These are phyloP conservation scores for Hygrocybe coccinea DNA, from an alignment of 768 basidiomycete genomes.

Conservation along the genomic window DNA sequence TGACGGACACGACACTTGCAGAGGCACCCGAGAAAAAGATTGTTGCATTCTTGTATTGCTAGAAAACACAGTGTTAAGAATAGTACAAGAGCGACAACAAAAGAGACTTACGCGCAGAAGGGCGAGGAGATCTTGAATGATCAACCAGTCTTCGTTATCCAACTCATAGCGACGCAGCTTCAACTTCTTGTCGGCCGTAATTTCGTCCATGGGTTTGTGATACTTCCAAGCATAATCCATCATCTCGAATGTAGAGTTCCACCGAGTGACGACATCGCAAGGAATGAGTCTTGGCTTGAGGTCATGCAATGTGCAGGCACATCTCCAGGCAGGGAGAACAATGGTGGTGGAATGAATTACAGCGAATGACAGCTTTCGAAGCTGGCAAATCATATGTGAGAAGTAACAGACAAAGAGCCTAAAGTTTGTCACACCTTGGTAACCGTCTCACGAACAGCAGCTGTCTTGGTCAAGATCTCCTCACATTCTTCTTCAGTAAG, in stretches of 20 bases:
- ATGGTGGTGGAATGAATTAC: constrained; percentile 28
- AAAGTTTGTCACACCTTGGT: constrained; percentile 8
- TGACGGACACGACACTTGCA: constrained; percentile 23
- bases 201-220: constrained; percentile 13
- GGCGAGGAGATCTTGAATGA: constrained; percentile 18
- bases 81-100: background rate
- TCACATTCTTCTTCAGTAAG: constrained; percentile 1
- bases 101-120: constrained; percentile 19
- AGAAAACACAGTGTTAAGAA: no score
- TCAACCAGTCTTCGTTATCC: constrained; percentile 19
- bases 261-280: constrained; percentile 30
- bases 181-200: constrained; percentile 13
- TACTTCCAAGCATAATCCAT: constrained; percentile 24
- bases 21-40: constrained; percentile 5
- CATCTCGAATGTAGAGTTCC: constrained; percentile 37
- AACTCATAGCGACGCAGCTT: constrained; percentile 14
- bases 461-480: background rate
- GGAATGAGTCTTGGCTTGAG: constrained; percentile 20
- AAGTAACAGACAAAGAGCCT: background rate
- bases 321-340: constrained; percentile 28
- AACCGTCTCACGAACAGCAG: constrained; percentile 2
- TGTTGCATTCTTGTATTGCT: constrained; percentile 7
- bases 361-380: constrained; percentile 19
- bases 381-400: constrained; percentile 11
- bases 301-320: constrained; percentile 5